Conservation (phyloP, 306 rosid species). For the Comarum palustre region DNA sequence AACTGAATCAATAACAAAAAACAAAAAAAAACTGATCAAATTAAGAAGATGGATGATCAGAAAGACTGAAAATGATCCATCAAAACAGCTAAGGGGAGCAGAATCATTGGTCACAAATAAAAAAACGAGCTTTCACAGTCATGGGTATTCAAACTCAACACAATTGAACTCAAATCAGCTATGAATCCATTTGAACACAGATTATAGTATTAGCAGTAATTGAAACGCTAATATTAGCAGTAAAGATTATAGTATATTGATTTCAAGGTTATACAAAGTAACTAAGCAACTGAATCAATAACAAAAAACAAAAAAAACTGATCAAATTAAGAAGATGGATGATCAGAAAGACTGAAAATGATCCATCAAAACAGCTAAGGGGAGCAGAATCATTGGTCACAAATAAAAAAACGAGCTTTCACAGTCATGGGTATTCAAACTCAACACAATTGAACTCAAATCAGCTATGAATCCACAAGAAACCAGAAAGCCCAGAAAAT, state of each 20-base stretch:
- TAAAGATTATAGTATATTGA: not conserved
- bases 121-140: not conserved
- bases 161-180: constrained; percentile 12
- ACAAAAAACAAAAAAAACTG: not conserved
- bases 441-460: constrained; percentile 7
- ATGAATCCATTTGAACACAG: no score
- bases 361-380: not conserved
- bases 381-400: not conserved
- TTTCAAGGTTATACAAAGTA: not conserved
- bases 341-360: constrained; percentile 3
- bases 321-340: constrained; percentile 21
- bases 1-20: not conserved
- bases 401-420: not conserved
- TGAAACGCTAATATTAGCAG: no score
- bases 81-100: not conserved
- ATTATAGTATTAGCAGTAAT: no score
- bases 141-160: constrained; percentile 12
- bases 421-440: constrained; percentile 14
- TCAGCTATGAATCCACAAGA: constrained; percentile 13
- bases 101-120: not conserved
- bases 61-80: not conserved
- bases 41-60: constrained; percentile 17
- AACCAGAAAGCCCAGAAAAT: constrained; percentile 15
- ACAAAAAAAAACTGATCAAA: constrained; percentile 12
- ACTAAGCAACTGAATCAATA: not conserved